Conservation (phyloP, 495 filamentous ascomycete species). For the Penicillium canescens region DNA sequence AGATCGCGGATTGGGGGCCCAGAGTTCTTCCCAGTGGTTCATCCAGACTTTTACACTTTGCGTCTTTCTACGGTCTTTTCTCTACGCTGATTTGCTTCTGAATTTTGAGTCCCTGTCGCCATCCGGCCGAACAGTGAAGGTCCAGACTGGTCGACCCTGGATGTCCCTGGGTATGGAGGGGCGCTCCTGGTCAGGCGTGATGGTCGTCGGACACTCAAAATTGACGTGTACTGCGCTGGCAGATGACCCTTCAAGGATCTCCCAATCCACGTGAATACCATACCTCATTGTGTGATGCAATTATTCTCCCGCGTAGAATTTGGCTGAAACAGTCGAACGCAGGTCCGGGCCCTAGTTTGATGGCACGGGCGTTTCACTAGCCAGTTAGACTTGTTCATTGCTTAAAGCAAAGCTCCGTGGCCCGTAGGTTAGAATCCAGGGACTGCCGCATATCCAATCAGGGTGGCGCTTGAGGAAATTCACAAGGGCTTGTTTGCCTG, state of each 20-base stretch:
- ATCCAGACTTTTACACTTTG: slow-evolving; percentile 8
- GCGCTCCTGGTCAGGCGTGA: slow-evolving; percentile 2
- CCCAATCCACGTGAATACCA: background rate
- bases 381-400: slow-evolving; percentile 9
- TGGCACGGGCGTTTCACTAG: slow-evolving; percentile 12
- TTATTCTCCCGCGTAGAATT: slow-evolving; percentile 4
- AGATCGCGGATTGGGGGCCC: background rate
- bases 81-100: background rate
- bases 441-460: slow-evolving; percentile 1
- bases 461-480: background rate
- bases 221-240: slow-evolving; percentile 5
- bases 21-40: slow-evolving; percentile 9
- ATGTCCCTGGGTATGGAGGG: slow-evolving; percentile 18
- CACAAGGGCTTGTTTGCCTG: background rate
- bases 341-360: slow-evolving; percentile 18
- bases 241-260: background rate
- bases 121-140: too few relatives aligned
- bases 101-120: too few relatives aligned
- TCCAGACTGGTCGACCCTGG: too few relatives aligned
- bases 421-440: slow-evolving; percentile 21
- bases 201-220: background rate
- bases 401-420: slow-evolving; percentile 18
- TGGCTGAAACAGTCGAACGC: slow-evolving; percentile 21
- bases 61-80: slow-evolving; percentile 1
- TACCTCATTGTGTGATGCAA: slow-evolving; percentile 4